Base-by-base conservation (phyloP, 257 asterid genomes). In the Paraleonurus japonicus region DNA sequence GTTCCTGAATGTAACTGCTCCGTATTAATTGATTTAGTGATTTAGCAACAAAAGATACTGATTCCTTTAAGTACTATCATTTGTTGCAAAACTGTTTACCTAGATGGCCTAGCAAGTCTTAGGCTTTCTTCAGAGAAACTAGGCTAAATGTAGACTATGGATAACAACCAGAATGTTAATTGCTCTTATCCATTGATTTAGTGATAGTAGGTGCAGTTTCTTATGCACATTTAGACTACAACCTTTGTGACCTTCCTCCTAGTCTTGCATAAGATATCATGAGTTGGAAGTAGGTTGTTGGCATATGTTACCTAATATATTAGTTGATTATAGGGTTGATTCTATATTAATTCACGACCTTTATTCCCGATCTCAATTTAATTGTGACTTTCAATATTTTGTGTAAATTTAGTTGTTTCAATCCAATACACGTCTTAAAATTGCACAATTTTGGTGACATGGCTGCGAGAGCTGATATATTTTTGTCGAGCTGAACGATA, bases 21-120 rank as follows among this genome's bases (percentile, higher is more conserved):
- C 13, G 30, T 19, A 23, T 33, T 17, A 27, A 33, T 53, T 55
- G 41, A 7, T 55, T 35, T 37, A 17, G 35, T 69, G 27, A 39
- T 62, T 41, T 41, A 41, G 48, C 1, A 12, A 41, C 15, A 11
- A 41, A 11, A 41, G 48, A 11, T 41, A 12, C 16, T 12, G 48
- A 43, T 63, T 11, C 30, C 41, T 50, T 11, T 51, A 37, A 73
- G 22, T 63, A 59, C 53, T n/a, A 63, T 62, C 17, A 32, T 63
- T 35, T 30, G n/a, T 51, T 54, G 54, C 37, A 48, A 61, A 61
- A 4, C 15, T 12, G 32, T 50, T 24, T 60, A 59, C 33, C 22
- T 16, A 13, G 70, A 60, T 48, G 50, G 24, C 48, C 15, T 64
- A 64, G 16, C 15, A 50, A 41, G 47, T 73, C 37, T 17, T 24